Conservation (phyloP, 495 filamentous ascomycete species). For the Penicillium cosmopolitanum region DNA sequence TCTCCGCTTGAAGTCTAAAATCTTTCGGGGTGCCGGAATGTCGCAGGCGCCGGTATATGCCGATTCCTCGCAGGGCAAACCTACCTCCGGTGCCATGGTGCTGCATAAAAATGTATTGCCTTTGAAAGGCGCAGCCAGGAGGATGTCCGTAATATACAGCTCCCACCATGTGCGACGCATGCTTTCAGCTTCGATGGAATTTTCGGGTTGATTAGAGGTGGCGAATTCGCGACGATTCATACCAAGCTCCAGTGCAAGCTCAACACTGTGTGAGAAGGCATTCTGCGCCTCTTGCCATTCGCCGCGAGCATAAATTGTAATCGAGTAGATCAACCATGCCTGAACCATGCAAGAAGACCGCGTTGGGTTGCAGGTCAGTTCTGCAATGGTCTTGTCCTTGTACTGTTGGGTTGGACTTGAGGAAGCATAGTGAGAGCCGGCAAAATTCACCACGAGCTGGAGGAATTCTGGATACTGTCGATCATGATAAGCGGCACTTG, state of each 20-base stretch:
- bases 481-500: slow-evolving; percentile 34
- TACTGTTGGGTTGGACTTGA: slow-evolving; percentile 26
- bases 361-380: slow-evolving; percentile 31
- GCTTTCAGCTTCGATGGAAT: slow-evolving; percentile 42
- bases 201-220: slow-evolving; percentile 22
- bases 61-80: slow-evolving; percentile 44
- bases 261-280: slow-evolving; percentile 33
- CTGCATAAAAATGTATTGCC: slow-evolving; percentile 36
- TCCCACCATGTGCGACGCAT: slow-evolving; percentile 50
- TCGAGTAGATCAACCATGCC: slow-evolving; percentile 42
- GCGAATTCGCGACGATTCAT: slow-evolving; percentile 44
- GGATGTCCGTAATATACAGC: slow-evolving; percentile 43
- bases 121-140: slow-evolving; percentile 37
- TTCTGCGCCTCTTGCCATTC: slow-evolving; percentile 39
- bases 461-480: slow-evolving; percentile 42
- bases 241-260: slow-evolving; percentile 41
- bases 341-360: slow-evolving; percentile 42
- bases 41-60: slow-evolving; percentile 32
- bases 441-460: slow-evolving; percentile 41
- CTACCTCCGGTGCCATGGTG: slow-evolving; percentile 37
- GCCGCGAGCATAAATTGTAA: slow-evolving; percentile 39
- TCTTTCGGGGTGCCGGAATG: slow-evolving; percentile 35
- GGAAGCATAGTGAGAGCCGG: slow-evolving; percentile 42
- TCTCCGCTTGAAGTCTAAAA: slow-evolving; percentile 40
- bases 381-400: slow-evolving; percentile 29